phyloP scores from a whole-genome alignment of 108 stramenopile genomes.

The Skeletonema menzelii region DNA sequence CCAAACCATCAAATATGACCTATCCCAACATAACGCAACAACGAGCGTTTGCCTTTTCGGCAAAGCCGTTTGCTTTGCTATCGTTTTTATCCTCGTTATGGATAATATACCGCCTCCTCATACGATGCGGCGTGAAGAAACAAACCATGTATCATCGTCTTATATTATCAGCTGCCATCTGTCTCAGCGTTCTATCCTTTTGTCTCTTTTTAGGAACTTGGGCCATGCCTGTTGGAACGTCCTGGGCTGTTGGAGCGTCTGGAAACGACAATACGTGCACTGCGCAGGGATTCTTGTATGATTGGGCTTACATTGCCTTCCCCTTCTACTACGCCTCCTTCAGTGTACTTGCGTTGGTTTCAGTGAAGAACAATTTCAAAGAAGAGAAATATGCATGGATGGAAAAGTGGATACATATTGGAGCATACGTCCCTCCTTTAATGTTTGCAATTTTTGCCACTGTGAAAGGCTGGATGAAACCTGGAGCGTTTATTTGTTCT shows the following conservation, averaged over 20 bases:
- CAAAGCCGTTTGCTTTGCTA: conserved; percentile 25
- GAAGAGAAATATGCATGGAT: conserved; percentile 32
- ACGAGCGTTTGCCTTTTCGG: conserved; percentile 21
- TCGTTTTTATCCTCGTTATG: conserved; percentile 27
- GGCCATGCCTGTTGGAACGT: conserved; percentile 21
- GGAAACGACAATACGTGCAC: conserved; percentile 27
- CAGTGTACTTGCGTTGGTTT: conserved; percentile 17
- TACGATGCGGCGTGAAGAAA: not conserved
- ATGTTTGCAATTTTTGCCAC: not conserved
- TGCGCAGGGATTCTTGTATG: conserved; percentile 12
- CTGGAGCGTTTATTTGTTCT: not conserved
- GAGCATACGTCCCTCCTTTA: not conserved
- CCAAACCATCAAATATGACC: not conserved
- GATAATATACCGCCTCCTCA: conserved; percentile 13
- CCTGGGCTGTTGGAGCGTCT: conserved; percentile 12
- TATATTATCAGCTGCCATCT: conserved; percentile 4
- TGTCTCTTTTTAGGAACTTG: conserved; percentile 12
- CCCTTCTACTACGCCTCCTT: conserved; percentile 33
- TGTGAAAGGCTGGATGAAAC: not conserved
- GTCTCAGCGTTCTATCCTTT: conserved; percentile 14
- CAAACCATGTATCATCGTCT: conserved; percentile 39
- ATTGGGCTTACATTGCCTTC: not conserved
- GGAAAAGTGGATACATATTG: conserved; percentile 30
- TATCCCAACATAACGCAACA: conserved; percentile 7
- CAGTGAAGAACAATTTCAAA: conserved; percentile 31